A percentile compares a stretch with the other conserved stretches of the same genome.
These are phyloP conservation scores for Leishmania braziliensis DNA, from an alignment of 208 protist species.

Conservation along the genomic window DNA sequence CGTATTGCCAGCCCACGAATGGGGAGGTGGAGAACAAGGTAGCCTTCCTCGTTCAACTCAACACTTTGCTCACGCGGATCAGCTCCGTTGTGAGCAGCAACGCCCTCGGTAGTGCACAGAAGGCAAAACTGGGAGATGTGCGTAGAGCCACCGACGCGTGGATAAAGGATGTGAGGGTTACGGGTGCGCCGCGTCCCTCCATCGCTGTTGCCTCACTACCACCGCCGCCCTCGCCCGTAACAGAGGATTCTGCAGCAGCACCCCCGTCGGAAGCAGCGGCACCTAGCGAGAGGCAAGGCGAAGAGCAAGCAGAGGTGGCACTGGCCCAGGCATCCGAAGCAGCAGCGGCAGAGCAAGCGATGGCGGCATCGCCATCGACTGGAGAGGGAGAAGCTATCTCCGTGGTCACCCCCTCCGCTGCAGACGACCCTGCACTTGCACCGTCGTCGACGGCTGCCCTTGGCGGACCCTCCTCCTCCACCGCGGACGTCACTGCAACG, in stretches of 20 bases:
- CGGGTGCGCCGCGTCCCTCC: slow-evolving; percentile 37
- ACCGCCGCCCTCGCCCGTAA: not conserved
- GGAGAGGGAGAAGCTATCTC: not conserved
- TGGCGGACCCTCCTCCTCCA: slow-evolving; percentile 26
- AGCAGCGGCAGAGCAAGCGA: not conserved
- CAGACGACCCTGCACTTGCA: not conserved
- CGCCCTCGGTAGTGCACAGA: slow-evolving; percentile 43
- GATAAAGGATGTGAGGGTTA: slow-evolving; percentile 49
- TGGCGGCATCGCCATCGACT: not conserved
- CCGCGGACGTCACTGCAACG: slow-evolving; percentile 20
- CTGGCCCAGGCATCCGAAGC: not conserved
- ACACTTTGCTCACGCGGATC: slow-evolving; percentile 64
- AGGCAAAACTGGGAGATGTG: slow-evolving; percentile 56
- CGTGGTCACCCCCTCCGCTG: not conserved
- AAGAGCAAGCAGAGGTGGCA: not conserved
- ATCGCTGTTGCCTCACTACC: slow-evolving; percentile 15
- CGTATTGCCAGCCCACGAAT: slow-evolving; percentile 30
- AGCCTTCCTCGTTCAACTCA: slow-evolving; percentile 82
- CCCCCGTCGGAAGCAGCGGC: not conserved
- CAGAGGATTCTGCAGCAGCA: not conserved
- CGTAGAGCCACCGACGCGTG: slow-evolving; percentile 51
- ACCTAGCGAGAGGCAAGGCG: not conserved
- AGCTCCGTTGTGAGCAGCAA: slow-evolving; percentile 46
- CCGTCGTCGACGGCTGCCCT: not conserved
- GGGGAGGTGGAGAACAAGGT: slow-evolving; percentile 73